Evolutionary conservation across 2,329 filamentous ascomycete species (phyloP), one percentile per base, ranked within the genome.

Genomic region (Elsinoe australis): DNA sequence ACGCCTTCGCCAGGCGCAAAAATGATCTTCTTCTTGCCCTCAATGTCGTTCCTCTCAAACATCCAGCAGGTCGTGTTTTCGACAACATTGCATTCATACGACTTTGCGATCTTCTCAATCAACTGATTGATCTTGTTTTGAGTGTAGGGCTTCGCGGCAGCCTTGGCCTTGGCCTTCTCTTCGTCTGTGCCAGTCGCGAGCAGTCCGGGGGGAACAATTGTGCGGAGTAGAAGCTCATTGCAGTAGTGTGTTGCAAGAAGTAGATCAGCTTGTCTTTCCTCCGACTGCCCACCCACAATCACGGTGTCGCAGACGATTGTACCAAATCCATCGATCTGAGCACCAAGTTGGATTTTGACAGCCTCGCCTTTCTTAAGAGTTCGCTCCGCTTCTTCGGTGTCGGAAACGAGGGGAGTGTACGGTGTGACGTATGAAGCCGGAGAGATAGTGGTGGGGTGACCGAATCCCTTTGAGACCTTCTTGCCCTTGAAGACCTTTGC

Each of bases 31-130:
- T 95, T 95, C 75, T 84, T 82, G 61, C 86, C 85, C 74, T 98
- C 92, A 55, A 98, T 96, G 70, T 98, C 92, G 70, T 96, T 95
- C 67, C 86, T 85, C 64, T 87, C 88, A 66, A 98, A 96, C 52
- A 87, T 71, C 89, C 92, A 98, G 63, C 87, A 94, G 34, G 92
- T 98, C 54, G 92, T 98, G 76, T 89, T 94, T 78, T 98, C 92
- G 49, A 98, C 87, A 19, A 96, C 72, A 67, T 83, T 94, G 76
- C 85, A 89, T 53, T 87, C 89, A 69, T 94, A 98, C 59, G 79
- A 76, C 73, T 94, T 88, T 64, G 82, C 85, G 36, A 96, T 79
- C 77, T 92, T 95, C 71, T 95, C 88, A 44, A 98, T 73, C 54
- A 96, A 73, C 59, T 78, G 75, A 55, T 85, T 92, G 61, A 98